phyloP scores from a whole-genome alignment of 768 basidiomycete genomes.

The Xanthoconium purpureum region DNA sequence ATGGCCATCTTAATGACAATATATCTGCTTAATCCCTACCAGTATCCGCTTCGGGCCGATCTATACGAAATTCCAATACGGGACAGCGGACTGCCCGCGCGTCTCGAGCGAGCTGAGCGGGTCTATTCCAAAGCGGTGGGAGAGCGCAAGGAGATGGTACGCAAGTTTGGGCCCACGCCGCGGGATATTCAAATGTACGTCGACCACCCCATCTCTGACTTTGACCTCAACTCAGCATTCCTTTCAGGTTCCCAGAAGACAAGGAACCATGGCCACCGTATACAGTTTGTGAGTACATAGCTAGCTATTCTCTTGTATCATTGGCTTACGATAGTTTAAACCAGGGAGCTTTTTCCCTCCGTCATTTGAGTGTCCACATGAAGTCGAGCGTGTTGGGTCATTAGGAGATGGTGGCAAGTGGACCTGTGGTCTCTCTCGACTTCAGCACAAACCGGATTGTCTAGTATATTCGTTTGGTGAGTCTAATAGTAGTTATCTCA shows the following conservation, averaged over 20 bases:
- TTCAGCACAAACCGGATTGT: constrained; percentile 53
- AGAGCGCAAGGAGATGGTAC: constrained; percentile 47
- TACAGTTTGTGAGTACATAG: constrained; percentile 47
- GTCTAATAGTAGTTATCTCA: not conserved
- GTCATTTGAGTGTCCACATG: constrained; percentile 43
- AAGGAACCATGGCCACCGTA: constrained; percentile 54
- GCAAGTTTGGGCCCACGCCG: constrained; percentile 51
- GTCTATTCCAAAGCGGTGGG: constrained; percentile 45
- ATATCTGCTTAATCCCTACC: constrained; percentile 44
- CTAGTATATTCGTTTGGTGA: constrained; percentile 62
- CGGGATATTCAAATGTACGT: constrained; percentile 43
- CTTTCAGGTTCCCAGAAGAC: constrained; percentile 50
- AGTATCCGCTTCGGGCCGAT: constrained; percentile 23
- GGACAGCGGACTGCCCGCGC: constrained; percentile 37
- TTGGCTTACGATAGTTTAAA: constrained; percentile 1
- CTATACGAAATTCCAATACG: constrained; percentile 23
- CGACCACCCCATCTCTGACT: constrained; percentile 1
- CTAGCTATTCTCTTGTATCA: not conserved
- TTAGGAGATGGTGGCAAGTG: constrained; percentile 71
- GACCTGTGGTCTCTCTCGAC: constrained; percentile 59
- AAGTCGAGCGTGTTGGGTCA: constrained; percentile 41
- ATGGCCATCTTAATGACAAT: constrained; percentile 42
- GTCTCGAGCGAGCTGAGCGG: constrained; percentile 41
- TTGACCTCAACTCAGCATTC: not conserved
- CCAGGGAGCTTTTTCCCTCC: constrained; percentile 48